Percentiles rank a stretch among this genome's conserved stretches.
phyloP scores from a whole-genome alignment of 495 filamentous ascomycete genomes.

The Lasiosphaeriaceae sp. region DNA sequence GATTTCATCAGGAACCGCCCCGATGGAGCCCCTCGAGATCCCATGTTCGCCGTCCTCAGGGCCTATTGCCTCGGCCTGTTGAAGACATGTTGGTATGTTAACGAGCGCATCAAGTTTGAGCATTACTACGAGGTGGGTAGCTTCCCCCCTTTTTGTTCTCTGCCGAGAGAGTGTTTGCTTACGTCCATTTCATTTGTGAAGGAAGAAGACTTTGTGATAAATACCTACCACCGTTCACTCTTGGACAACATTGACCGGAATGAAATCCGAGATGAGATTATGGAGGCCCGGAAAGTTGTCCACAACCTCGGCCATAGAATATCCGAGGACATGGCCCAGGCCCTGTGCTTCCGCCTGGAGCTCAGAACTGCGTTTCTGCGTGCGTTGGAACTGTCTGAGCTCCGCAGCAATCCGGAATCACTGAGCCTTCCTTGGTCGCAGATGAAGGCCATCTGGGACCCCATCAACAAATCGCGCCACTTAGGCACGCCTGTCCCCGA shows the following conservation, averaged over 20 bases:
- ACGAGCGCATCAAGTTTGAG: slow-evolving; percentile 66
- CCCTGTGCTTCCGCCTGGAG: slow-evolving; percentile 58
- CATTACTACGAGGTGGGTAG: slow-evolving; percentile 79
- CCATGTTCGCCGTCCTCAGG: slow-evolving; percentile 64
- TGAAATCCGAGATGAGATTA: slow-evolving; percentile 56
- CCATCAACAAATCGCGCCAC: slow-evolving; percentile 51
- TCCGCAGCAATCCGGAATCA: slow-evolving; percentile 38
- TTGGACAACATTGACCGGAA: slow-evolving; percentile 57
- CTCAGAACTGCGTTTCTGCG: slow-evolving; percentile 62
- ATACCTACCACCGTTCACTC: slow-evolving; percentile 77
- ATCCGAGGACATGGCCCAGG: slow-evolving; percentile 49
- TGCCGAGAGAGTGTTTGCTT: neutral
- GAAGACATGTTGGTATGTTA: slow-evolving; percentile 78
- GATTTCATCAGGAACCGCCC: slow-evolving; percentile 49
- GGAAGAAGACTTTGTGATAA: slow-evolving; percentile 95
- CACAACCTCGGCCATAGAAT: slow-evolving; percentile 42
- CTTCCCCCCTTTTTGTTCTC: neutral
- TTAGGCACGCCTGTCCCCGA: slow-evolving; percentile 66
- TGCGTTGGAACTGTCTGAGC: slow-evolving; percentile 41
- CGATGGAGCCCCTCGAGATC: slow-evolving; percentile 29
- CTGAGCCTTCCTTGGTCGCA: slow-evolving; percentile 45
- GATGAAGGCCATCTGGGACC: slow-evolving; percentile 42
- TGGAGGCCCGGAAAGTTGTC: slow-evolving; percentile 55
- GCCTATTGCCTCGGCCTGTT: slow-evolving; percentile 84
- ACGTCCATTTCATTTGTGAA: slow-evolving; percentile 23